These are phyloP conservation scores for Lentinula boryana DNA, from an alignment of 768 basidiomycete genomes.

Conservation along the genomic window DNA sequence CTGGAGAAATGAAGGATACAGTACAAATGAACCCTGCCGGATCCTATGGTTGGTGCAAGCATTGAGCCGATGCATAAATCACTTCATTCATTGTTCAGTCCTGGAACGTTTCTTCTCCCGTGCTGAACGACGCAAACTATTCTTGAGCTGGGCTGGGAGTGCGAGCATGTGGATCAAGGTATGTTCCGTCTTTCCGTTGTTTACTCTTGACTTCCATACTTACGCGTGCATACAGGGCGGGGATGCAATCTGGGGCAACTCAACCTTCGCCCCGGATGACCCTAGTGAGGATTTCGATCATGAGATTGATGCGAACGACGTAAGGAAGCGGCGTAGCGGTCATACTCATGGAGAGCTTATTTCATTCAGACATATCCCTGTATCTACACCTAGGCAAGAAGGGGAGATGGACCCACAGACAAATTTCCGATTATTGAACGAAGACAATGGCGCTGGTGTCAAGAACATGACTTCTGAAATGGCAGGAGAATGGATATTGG, in stretches of 20 bases:
- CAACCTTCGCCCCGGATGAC: slow-evolving; percentile 77
- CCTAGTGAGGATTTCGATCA: slow-evolving; percentile 12
- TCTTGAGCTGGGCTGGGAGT: slow-evolving; percentile 93
- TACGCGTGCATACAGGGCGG: slow-evolving; percentile 54
- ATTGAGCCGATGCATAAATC: not conserved
- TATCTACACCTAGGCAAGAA: slow-evolving; percentile 10
- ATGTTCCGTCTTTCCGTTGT: slow-evolving; percentile 2
- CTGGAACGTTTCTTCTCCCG: slow-evolving; percentile 88
- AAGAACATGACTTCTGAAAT: slow-evolving; percentile 75
- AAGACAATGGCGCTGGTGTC: not conserved
- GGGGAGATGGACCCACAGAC: slow-evolving; percentile 13
- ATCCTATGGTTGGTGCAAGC: slow-evolving; percentile 45
- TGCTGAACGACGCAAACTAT: slow-evolving; percentile 81
- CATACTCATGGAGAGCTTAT: slow-evolving; percentile 80
- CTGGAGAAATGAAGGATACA: slow-evolving; percentile 77
- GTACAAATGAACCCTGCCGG: slow-evolving; percentile 81
- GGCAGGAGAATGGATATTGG: slow-evolving; percentile 72
- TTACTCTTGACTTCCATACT: not conserved
- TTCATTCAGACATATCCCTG: slow-evolving; percentile 53
- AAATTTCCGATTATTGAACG: not conserved
- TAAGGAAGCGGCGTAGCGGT: slow-evolving; percentile 20
- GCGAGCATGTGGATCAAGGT: slow-evolving; percentile 94
- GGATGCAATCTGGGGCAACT: slow-evolving; percentile 77
- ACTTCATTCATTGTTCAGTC: slow-evolving; percentile 32
- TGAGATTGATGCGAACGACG: not conserved